Evolutionary conservation across 2,329 filamentous ascomycete species (phyloP).

Genomic region (Botrytis deweyae): DNA sequence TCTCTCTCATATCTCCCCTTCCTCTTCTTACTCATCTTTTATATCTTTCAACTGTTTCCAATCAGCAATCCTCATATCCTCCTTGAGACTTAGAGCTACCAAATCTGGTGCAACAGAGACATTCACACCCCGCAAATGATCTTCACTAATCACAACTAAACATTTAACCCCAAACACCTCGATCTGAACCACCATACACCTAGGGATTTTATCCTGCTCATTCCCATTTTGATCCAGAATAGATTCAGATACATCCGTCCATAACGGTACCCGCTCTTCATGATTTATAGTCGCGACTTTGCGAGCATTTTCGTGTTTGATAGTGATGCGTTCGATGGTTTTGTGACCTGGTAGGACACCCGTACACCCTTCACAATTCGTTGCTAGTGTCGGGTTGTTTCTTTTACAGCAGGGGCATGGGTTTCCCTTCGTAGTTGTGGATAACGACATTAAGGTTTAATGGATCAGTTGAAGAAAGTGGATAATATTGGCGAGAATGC

Average conservation of each 20-base stretch:
- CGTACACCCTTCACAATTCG: not conserved
- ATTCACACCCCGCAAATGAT: not conserved
- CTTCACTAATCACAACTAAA: not conserved
- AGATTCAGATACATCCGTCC: not conserved
- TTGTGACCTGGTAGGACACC: not conserved
- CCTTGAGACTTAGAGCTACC: too few relatives aligned
- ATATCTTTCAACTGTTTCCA: too few relatives aligned
- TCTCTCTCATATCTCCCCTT: too few relatives aligned
- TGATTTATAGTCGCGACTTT: not conserved
- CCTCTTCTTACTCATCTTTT: too few relatives aligned
- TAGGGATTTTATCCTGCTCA: not conserved
- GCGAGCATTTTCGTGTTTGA: rapidly evolving
- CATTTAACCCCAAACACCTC: not conserved
- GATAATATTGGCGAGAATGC: not conserved
- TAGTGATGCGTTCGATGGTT: not conserved
- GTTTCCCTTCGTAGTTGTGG: not conserved
- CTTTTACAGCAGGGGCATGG: not conserved
- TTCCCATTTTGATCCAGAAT: not conserved
- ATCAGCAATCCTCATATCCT: too few relatives aligned
- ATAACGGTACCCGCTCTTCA: not conserved
- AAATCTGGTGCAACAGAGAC: not conserved
- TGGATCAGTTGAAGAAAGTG: not conserved
- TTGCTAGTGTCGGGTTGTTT: not conserved
- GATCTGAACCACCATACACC: not conserved
- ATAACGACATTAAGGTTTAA: not conserved